Conservation (phyloP, 805 yeast species). For the Vanderwaltozyma yarrowii region DNA sequence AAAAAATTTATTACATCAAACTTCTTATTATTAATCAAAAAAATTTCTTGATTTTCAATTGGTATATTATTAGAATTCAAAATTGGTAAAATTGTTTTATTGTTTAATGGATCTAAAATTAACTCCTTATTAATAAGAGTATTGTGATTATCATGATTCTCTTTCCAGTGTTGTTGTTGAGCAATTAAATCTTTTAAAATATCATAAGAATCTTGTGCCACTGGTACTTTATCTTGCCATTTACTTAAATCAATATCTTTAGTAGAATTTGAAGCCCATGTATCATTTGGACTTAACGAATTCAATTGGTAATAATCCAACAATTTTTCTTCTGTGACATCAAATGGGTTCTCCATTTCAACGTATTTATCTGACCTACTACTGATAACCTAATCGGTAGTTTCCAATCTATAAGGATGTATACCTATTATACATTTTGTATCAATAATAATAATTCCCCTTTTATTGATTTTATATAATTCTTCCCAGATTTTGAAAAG, state of each 20-base stretch:
- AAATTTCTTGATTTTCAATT: conserved; percentile 33
- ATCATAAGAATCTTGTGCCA: conserved; percentile 26
- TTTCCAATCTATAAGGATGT: no score
- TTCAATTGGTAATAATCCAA: conserved; percentile 35
- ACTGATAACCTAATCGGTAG: no score
- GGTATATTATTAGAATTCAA: conserved; percentile 33
- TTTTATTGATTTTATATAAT: no score
- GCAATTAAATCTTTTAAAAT: conserved; percentile 23
- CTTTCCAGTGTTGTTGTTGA: conserved; percentile 20
- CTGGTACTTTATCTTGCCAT: conserved; percentile 17
- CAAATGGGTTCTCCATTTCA: conserved; percentile 7
- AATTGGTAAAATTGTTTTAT: conserved; percentile 31
- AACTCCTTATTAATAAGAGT: conserved; percentile 12
- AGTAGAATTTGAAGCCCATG: conserved; percentile 30
- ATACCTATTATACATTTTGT: no score
- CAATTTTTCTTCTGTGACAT: conserved; percentile 19
- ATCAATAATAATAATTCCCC: no score
- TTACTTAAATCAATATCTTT: conserved; percentile 15
- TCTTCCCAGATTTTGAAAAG: no score
- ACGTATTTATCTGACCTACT: no score
- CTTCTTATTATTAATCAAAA: conserved; percentile 44
- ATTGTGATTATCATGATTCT: conserved; percentile 11
- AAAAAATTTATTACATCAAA: conserved; percentile 51
- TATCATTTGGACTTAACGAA: conserved; percentile 32
- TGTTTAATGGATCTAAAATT: conserved; percentile 49